Evolutionary conservation across 78 protist genomes (phyloP), one percentile per base, ranked within the genome.

Genomic region (Blattamonas nauphoetae): DNA sequence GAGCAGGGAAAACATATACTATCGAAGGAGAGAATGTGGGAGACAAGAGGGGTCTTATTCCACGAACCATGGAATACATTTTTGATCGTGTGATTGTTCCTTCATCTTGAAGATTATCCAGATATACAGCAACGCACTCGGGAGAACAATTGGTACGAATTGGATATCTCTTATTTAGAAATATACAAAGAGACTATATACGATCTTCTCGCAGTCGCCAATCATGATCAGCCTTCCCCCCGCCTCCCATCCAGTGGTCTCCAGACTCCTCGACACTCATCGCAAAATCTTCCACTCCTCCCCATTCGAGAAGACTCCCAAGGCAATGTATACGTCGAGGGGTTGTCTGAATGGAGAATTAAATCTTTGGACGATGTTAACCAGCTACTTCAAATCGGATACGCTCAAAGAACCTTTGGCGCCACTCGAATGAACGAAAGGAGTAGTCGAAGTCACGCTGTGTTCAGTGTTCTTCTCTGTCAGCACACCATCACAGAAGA

Each of bases 261-360:
- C 33, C 44, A 84, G 77, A 3, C 6, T 29, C 6, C 43, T 29
- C 21, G 11, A 21, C 11, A 55, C 71, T 11, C 11, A 21, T 29
- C 11, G 71, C 11, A 55, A 21, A 55, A 29, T 11, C 71, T 11
- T 11, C 38, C 11, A 21, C 71, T 55, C 38, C 78, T 11, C 34
- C 4, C 78, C 21, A 11, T 84, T 4, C 44, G 35, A 35, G 29
- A 11, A 35, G 78, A 42, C 35, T 11, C 78, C 29, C 44, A 45
- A 29, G 21, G 78, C 33, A n/a, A 1, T 35, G 90, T 94, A 35
- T 91, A 35, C 29, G 96, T 92, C 11, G 91, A 91, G 44, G 91
- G 89, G 5, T 86, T 94, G 38, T 90, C 93, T 1, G 95, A 91
- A 78, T 92, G 94, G 94, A n/a, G n/a, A n/a, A n/a, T n/a, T n/a